Conservation (phyloP, 495 filamentous ascomycete species). For the Pyrenula aspistea region DNA sequence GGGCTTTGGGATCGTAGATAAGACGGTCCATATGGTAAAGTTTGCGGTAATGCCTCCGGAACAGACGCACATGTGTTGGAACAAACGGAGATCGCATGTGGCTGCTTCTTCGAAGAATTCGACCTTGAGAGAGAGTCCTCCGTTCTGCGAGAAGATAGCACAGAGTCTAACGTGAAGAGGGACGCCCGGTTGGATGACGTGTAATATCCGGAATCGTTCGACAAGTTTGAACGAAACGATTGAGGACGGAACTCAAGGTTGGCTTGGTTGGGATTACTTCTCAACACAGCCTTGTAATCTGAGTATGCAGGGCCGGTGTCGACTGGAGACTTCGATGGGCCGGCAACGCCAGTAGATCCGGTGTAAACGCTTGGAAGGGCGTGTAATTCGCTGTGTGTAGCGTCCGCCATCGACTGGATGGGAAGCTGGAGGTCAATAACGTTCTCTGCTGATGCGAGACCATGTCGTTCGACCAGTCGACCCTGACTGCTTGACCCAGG, state of each 20-base stretch:
- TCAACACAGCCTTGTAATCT: neutral
- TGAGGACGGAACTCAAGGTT: neutral
- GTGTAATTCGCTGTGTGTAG: too few species aligned
- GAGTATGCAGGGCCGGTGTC: too few species aligned
- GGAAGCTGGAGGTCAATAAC: neutral
- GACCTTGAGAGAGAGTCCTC: neutral
- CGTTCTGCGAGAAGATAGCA: neutral
- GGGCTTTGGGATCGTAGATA: neutral
- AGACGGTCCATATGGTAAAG: neutral
- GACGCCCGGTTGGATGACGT: neutral
- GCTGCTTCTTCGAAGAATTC: neutral
- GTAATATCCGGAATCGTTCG: neutral
- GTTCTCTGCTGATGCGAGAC: neutral
- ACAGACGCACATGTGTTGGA: neutral
- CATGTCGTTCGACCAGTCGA: too few species aligned
- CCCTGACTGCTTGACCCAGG: too few species aligned
- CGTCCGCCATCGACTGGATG: too few species aligned
- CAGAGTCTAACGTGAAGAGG: neutral
- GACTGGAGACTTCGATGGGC: too few species aligned
- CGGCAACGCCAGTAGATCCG: too few species aligned
- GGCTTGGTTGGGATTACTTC: neutral
- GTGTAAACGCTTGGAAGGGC: too few species aligned
- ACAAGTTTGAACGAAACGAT: neutral
- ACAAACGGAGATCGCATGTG: neutral
- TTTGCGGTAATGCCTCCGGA: neutral